Conservation (phyloP, 108 stramenopile genomes). For the Fragilariopsis cylindrus region DNA sequence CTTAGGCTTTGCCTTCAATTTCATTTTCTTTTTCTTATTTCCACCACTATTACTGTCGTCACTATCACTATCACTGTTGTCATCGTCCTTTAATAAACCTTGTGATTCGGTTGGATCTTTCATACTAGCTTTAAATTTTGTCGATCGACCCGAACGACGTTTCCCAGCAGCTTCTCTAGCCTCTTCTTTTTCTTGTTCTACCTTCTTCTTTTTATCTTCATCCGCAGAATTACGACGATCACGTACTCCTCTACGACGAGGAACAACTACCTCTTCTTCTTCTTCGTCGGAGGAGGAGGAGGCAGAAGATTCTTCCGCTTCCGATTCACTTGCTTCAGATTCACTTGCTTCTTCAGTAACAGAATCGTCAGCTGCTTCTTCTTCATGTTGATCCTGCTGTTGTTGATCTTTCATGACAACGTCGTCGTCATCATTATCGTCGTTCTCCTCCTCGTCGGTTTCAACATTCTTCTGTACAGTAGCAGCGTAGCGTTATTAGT, state of each 20-base stretch:
- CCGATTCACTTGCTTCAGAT: neutral
- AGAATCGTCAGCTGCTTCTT: neutral
- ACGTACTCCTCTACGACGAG: neutral
- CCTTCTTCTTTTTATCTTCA: neutral
- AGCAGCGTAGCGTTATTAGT: too few relatives aligned
- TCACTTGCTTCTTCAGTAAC: neutral
- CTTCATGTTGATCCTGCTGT: neutral
- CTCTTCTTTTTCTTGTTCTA: conserved; percentile 13
- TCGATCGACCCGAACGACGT: conserved; percentile 37
- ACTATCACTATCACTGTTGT: neutral
- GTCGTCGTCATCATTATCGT: conserved; percentile 11
- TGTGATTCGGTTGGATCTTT: conserved; percentile 46
- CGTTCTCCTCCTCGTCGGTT: neutral
- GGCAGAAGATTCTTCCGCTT: neutral
- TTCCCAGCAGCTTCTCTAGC: conserved; percentile 3
- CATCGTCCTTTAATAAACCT: conserved; percentile 25
- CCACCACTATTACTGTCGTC: neutral
- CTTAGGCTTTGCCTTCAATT: neutral
- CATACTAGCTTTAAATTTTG: conserved; percentile 43
- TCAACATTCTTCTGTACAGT: too few relatives aligned
- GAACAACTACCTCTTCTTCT: neutral
- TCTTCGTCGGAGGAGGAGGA: too few relatives aligned
- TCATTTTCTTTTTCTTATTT: neutral
- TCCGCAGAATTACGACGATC: neutral
- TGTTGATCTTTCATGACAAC: neutral